phyloP scores from a whole-genome alignment of 768 basidiomycete species.

The Suillus lakei region DNA sequence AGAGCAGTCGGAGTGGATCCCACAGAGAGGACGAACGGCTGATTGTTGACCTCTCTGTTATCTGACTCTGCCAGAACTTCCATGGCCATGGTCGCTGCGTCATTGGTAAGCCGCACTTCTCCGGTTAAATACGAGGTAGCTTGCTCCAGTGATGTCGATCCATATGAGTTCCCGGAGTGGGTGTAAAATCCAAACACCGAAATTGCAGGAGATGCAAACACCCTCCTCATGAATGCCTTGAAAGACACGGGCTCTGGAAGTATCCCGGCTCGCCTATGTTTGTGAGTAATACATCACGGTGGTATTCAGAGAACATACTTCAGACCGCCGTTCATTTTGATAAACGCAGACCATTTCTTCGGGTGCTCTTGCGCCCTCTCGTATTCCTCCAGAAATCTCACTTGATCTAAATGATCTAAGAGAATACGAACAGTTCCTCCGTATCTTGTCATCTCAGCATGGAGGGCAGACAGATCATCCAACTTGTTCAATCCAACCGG shows the following conservation, averaged over 20 bases:
- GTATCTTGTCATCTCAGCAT: constrained; percentile 55
- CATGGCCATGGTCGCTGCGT: constrained; percentile 61
- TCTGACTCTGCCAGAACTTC: constrained; percentile 46
- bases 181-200: constrained; percentile 84
- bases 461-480: constrained; percentile 64
- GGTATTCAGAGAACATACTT: constrained; percentile 52
- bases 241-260: constrained; percentile 57
- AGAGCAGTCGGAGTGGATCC: constrained; percentile 91
- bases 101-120: constrained; percentile 75
- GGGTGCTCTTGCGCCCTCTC: constrained; percentile 46
- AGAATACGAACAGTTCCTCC: constrained; percentile 71
- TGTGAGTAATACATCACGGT: constrained; percentile 17
- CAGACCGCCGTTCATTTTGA: constrained; percentile 80
- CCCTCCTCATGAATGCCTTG: constrained; percentile 52
- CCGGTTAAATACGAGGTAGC: constrained; percentile 68
- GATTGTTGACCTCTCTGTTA: constrained; percentile 36
- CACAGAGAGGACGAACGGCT: constrained; percentile 73
- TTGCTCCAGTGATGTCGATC: constrained; percentile 67
- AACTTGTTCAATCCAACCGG: constrained; percentile 76
- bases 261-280: constrained; percentile 73
- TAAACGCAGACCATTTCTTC: constrained; percentile 73
- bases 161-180: constrained; percentile 80
- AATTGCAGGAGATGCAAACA: constrained; percentile 58
- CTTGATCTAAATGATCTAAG: constrained; percentile 77
- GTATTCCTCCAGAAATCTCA: constrained; percentile 65